Base-by-base conservation (phyloP, 106 monocot genomes). In the Agapanthus africanus region DNA sequence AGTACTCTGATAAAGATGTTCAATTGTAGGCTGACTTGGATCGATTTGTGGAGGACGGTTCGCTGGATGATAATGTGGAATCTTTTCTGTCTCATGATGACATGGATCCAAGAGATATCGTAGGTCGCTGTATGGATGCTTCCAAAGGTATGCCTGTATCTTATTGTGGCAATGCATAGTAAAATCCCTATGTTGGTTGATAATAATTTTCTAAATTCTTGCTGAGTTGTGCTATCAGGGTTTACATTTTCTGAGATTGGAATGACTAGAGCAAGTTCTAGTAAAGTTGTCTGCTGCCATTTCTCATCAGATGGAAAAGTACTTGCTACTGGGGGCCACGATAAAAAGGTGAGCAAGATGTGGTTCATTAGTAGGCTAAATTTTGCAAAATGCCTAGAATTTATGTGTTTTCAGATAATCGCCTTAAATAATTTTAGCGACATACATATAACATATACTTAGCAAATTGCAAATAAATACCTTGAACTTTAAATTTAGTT, bases 51-150 rank as follows among this genome's bases (percentile, higher is more conserved):
- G 89, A 93, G 50, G 93, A 93, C 71, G 88, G 84, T 44, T 79
- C 86, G 11, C 34, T 93, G 8, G 86, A 93, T 73, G 89, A 93
- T 66, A 82, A 95, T 74, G 95, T 92, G 2, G 91, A 91, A 18
- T 87, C 91, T n/a, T 92, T 92, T 74, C 71, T 92, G 46, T 77
- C 88, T 13, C 88, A 84, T 71, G 88, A 92, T 67, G 88, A 85
- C 19, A 36, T 78, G 18, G 88, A 92, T 77, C 72, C 73, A 46
- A 85, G 88, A 74, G 88, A 88, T 66, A 37, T 82, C 18, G 74
- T 81, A 27, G 81, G 85, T 14, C 80, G 71, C 19, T 33, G 76
- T 57, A 76, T 80, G 78, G 85, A 80, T 73, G 71, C 42, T 44
- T 44, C 42, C 16, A 44, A 44, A 88, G 91, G 91, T 95, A 34